Evolutionary conservation across 306 rosid species (phyloP).

Genomic region (Trichosanthes cucumerina): DNA sequence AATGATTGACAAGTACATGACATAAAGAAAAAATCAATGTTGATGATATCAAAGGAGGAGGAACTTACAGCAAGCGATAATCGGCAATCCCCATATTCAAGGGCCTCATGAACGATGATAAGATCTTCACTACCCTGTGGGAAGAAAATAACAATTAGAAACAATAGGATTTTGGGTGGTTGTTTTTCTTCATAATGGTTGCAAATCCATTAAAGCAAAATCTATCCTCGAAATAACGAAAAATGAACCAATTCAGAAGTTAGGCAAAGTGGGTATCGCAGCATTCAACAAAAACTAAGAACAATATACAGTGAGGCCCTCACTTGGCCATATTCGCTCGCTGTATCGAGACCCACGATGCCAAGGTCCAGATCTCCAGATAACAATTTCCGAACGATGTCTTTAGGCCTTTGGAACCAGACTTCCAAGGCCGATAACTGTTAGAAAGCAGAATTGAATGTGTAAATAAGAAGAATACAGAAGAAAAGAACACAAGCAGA

Average conservation of each 20-base stretch:
- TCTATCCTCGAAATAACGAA: not conserved
- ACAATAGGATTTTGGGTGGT: not conserved
- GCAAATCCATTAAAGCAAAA: not conserved
- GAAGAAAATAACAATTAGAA: not conserved
- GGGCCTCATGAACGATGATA: conserved; percentile 74
- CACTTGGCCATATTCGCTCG: conserved; percentile 71
- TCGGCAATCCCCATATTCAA: conserved; percentile 75
- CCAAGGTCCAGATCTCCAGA: conserved; percentile 95
- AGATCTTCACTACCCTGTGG: conserved; percentile 69
- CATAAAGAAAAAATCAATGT: not conserved
- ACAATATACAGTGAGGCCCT: not conserved
- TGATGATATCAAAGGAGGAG: conserved; percentile 1
- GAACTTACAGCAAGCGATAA: conserved; percentile 76
- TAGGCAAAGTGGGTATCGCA: not conserved
- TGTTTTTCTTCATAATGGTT: not conserved
- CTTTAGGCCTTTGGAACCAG: conserved; percentile 91
- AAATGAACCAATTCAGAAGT: not conserved
- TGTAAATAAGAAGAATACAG: not conserved
- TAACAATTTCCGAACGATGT: conserved; percentile 65
- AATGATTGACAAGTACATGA: not conserved
- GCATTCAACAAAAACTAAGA: not conserved
- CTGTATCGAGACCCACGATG: conserved; percentile 72
- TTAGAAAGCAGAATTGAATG: not conserved
- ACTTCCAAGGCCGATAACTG: conserved; percentile 75
- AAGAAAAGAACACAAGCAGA: not conserved